phyloP scores from a whole-genome alignment of 345 rosid genomes.

The Salix exigua region DNA sequence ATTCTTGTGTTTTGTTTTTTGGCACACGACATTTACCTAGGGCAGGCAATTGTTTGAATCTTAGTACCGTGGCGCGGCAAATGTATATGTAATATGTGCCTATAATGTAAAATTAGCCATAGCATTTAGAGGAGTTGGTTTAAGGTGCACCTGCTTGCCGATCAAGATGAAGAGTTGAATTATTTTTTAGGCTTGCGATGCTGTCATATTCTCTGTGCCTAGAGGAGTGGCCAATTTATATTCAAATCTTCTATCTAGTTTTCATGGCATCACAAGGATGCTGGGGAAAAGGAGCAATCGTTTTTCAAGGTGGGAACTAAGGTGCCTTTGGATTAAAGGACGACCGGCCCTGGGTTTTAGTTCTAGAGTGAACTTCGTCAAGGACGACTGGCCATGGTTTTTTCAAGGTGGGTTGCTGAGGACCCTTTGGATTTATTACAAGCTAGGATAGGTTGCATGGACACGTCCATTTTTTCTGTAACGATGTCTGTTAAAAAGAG shows the following conservation, averaged over 20 bases:
- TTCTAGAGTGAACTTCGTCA: too few species aligned
- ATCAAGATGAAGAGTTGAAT: too few species aligned
- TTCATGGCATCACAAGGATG: neutral
- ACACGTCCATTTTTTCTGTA: neutral
- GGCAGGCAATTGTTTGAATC: constrained; percentile 22
- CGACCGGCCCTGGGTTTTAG: too few species aligned
- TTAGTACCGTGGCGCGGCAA: constrained; percentile 8
- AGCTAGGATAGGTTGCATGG: neutral
- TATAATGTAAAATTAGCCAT: constrained; percentile 31
- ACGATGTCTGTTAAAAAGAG: neutral
- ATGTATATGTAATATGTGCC: constrained; percentile 34
- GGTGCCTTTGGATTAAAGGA: too few species aligned
- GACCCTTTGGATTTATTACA: too few species aligned
- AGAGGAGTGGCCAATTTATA: neutral
- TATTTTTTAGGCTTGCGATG: neutral
- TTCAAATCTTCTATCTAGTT: neutral
- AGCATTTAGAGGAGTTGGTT: constrained; percentile 4
- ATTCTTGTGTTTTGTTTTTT: neutral
- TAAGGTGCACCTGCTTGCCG: neutral
- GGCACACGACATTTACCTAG: constrained; percentile 11
- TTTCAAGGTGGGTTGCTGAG: too few species aligned
- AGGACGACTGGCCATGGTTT: too few species aligned
- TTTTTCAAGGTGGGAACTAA: too few species aligned
- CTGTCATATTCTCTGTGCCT: neutral
- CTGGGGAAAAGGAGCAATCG: neutral